phyloP scores from a whole-genome alignment of 2,329 filamentous ascomycete species.

The Cladosporium cucumerinum region DNA sequence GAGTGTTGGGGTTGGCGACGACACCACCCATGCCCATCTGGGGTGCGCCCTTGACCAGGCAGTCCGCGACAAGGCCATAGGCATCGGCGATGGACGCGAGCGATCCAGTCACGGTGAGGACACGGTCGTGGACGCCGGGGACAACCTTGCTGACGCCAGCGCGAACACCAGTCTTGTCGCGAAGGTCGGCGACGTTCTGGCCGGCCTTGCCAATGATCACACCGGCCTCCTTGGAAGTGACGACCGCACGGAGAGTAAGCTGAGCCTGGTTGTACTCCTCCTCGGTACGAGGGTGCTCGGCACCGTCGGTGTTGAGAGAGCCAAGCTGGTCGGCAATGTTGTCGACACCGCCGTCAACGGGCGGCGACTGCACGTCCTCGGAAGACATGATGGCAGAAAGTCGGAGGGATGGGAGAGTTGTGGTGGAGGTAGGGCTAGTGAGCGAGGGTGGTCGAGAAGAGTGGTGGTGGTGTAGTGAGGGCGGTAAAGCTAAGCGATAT shows the following conservation, averaged over 20 bases:
- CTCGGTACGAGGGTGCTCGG: slow-evolving; percentile 89
- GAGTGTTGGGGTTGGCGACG: slow-evolving; percentile 81
- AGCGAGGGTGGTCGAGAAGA: background rate
- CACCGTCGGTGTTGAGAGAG: slow-evolving; percentile 50
- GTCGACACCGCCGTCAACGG: slow-evolving; percentile 32
- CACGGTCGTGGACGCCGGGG: slow-evolving; percentile 92
- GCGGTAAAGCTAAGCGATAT: slow-evolving; percentile 9
- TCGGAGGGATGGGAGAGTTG: background rate
- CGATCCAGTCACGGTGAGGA: slow-evolving; percentile 89
- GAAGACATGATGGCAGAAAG: slow-evolving; percentile 32
- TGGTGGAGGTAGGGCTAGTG: slow-evolving; percentile 6
- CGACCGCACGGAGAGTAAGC: slow-evolving; percentile 92
- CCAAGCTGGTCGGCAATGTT: slow-evolving; percentile 42
- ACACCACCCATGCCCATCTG: slow-evolving; percentile 95
- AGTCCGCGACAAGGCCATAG: slow-evolving; percentile 88
- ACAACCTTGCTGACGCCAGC: slow-evolving; percentile 99
- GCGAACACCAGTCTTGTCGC: slow-evolving; percentile 96
- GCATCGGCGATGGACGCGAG: slow-evolving; percentile 86
- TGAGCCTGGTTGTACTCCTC: slow-evolving; percentile 93
- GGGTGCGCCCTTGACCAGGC: slow-evolving; percentile 87
- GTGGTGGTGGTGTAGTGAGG: slow-evolving; percentile 1
- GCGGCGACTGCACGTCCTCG: slow-evolving; percentile 28
- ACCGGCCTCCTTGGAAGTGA: slow-evolving; percentile 97
- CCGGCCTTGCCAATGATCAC: slow-evolving; percentile 99
- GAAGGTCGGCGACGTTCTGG: slow-evolving; percentile 95